phyloP scores from a whole-genome alignment of 192 early-diverging fungal species.

The Borealophlyctis nickersoniae region DNA sequence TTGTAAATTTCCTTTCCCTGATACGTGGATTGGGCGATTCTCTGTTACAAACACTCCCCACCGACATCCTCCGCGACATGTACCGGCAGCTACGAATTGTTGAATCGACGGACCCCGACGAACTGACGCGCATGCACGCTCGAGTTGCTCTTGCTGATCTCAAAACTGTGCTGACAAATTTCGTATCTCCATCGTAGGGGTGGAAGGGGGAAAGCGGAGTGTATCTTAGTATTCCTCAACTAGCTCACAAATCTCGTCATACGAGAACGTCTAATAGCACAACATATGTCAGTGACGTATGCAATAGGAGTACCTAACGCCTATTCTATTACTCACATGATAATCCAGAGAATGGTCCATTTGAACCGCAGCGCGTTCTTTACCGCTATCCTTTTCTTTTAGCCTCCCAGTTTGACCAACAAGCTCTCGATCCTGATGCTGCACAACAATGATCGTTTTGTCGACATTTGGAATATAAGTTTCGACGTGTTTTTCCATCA shows the following conservation, averaged over 20 bases:
- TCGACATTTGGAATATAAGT: conserved; percentile 25
- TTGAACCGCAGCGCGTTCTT: conserved; percentile 20
- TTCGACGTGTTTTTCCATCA: conserved; percentile 26
- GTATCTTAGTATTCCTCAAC: no score
- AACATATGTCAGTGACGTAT: no score
- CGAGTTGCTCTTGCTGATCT: conserved; percentile 68
- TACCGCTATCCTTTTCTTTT: conserved; percentile 20
- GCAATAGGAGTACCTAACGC: no score
- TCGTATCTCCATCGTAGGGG: no score
- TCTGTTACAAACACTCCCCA: conserved; percentile 54
- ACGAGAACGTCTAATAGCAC: no score
- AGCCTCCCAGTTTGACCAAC: conserved; percentile 27
- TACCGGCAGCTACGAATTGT: conserved; percentile 60
- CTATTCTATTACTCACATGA: conserved; percentile 6
- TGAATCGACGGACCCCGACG: conserved; percentile 66
- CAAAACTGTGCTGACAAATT: conserved; percentile 46
- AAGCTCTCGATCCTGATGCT: neutral
- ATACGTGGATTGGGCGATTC: conserved; percentile 65
- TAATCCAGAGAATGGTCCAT: conserved; percentile 26
- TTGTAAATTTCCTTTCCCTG: conserved; percentile 64
- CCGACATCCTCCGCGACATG: conserved; percentile 52
- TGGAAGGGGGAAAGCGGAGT: no score
- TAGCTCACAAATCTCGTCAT: no score
- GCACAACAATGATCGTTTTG: conserved; percentile 18
- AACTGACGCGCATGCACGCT: conserved; percentile 69